A percentile compares a stretch with the other conserved stretches of the same genome.
Evolutionary conservation across 495 filamentous ascomycete species (phyloP).

Genomic region (Elasticomyces elasticus): DNA sequence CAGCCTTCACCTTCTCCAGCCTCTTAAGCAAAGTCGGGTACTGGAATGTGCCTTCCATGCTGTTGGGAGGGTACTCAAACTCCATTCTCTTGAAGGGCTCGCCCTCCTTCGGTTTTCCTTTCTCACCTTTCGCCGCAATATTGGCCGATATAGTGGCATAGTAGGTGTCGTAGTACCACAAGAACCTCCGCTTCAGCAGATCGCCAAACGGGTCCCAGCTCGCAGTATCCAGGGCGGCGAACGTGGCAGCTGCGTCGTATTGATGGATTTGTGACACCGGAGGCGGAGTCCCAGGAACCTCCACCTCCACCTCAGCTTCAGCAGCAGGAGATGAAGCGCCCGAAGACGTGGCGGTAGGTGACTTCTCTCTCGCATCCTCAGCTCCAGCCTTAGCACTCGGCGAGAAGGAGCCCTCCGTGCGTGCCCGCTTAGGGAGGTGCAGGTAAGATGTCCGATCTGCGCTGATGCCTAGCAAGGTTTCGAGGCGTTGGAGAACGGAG

Average conservation of each 20-base stretch:
- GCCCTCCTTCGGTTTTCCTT: too few species aligned
- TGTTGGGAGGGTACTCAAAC: constrained; percentile 70
- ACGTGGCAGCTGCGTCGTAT: constrained; percentile 38
- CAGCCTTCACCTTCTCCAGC: constrained; percentile 52
- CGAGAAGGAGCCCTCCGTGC: neutral
- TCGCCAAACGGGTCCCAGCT: constrained; percentile 75
- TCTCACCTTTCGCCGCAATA: too few species aligned
- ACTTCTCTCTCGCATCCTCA: too few species aligned
- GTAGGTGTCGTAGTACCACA: constrained; percentile 94
- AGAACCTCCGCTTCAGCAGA: constrained; percentile 78
- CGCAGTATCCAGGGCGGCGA: constrained; percentile 3
- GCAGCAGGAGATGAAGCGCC: too few species aligned
- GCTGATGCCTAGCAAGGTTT: constrained; percentile 61
- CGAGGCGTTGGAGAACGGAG: constrained; percentile 74
- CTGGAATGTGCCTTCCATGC: constrained; percentile 79
- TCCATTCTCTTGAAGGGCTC: constrained; percentile 62
- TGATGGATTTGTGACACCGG: too few species aligned
- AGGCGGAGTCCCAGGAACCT: too few species aligned
- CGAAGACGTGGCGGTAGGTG: too few species aligned
- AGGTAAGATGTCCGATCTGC: neutral
- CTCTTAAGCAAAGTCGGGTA: constrained; percentile 65
- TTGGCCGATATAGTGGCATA: constrained; percentile 52
- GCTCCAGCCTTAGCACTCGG: neutral
- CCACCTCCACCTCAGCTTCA: too few species aligned
- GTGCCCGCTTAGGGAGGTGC: neutral